Conservation (phyloP, 192 early-diverging fungal genomes). For the Diversispora eburnea region DNA sequence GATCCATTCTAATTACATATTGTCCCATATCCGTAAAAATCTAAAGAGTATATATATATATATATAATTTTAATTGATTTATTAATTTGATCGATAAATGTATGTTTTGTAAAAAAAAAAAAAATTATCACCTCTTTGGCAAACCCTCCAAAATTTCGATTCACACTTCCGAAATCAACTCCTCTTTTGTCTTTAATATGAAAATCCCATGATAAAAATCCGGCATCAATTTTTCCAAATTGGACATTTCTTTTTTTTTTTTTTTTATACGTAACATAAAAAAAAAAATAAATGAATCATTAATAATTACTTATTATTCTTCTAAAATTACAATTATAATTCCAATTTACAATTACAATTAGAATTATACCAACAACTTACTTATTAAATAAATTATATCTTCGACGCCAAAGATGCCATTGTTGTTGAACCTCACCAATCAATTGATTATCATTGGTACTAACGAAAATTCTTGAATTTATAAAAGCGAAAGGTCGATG, state of each 20-base stretch:
- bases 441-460: constrained; percentile 50
- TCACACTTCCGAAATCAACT: constrained; percentile 56
- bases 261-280: background rate
- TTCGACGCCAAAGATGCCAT: constrained; percentile 76
- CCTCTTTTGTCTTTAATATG: constrained; percentile 55
- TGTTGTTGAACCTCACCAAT: constrained; percentile 85
- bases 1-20: constrained; percentile 76
- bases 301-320: background rate
- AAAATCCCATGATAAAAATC: constrained; percentile 81
- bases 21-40: constrained; percentile 86
- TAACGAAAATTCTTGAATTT: constrained; percentile 72
- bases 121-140: constrained; percentile 53
- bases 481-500: constrained; percentile 69
- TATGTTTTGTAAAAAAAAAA: background rate
- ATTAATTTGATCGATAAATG: background rate
- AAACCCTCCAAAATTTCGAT: constrained; percentile 80
- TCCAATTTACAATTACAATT: background rate
- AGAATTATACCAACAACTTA: no score
- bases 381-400: constrained; percentile 79
- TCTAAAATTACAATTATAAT: background rate
- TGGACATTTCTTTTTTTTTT: constrained; percentile 33
- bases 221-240: constrained; percentile 69
- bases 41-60: constrained; percentile 13
- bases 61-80: background rate
- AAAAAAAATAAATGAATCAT: background rate